Conservation (phyloP, 495 filamentous ascomycete genomes). For the Penicillium nucicola region DNA sequence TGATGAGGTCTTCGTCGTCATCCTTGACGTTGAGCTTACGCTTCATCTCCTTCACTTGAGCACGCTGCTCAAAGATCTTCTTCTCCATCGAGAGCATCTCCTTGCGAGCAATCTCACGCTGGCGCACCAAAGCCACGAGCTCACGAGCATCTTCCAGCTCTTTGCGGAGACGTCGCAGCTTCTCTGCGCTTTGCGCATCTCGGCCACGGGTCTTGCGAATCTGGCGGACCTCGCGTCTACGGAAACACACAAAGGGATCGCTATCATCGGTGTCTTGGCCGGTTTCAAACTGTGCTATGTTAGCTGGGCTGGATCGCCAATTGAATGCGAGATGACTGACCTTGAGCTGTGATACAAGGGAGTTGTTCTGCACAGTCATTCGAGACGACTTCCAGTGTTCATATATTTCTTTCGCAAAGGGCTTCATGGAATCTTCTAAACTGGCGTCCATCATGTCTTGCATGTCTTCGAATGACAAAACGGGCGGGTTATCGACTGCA, state of each 20-base stretch:
- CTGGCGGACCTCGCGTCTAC: slow-evolving; percentile 89
- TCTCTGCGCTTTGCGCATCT: slow-evolving; percentile 91
- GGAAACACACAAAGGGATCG: slow-evolving; percentile 98
- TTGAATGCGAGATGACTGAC: slow-evolving; percentile 28
- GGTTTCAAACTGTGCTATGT: slow-evolving; percentile 68
- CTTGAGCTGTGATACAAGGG: slow-evolving; percentile 73
- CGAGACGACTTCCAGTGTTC: slow-evolving; percentile 83
- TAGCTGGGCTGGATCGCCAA: slow-evolving; percentile 12
- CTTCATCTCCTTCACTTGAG: slow-evolving; percentile 80
- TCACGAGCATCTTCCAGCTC: slow-evolving; percentile 89
- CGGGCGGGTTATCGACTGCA: slow-evolving; percentile 77
- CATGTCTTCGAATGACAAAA: slow-evolving; percentile 78
- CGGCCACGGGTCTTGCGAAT: slow-evolving; percentile 91
- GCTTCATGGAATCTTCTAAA: slow-evolving; percentile 60
- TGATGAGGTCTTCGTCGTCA: slow-evolving; percentile 92
- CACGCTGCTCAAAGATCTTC: slow-evolving; percentile 75
- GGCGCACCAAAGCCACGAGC: slow-evolving; percentile 69
- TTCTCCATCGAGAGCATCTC: slow-evolving; percentile 72
- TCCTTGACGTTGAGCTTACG: slow-evolving; percentile 83
- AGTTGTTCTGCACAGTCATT: slow-evolving; percentile 58
- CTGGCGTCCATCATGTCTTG: slow-evolving; percentile 71
- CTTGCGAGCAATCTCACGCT: slow-evolving; percentile 73
- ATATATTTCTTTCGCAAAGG: slow-evolving; percentile 83
- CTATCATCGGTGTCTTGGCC: slow-evolving; percentile 90
- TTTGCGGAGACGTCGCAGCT: slow-evolving; percentile 84